Evolutionary conservation across 83 land plant genomes (phyloP).

Genomic region (Diphasiastrum complanatum): DNA sequence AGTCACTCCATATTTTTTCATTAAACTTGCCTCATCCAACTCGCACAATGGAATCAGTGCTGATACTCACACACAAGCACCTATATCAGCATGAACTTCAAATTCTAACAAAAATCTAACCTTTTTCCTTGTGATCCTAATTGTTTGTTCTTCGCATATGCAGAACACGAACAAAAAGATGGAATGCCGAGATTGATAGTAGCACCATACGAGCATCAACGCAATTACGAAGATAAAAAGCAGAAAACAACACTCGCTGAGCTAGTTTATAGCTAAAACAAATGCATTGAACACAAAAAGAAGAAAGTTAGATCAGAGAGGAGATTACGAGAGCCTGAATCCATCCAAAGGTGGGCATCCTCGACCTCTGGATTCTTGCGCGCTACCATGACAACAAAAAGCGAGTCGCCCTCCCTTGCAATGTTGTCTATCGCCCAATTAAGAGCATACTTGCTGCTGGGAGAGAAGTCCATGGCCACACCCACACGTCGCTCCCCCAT

Average conservation of each 20-base stretch:
- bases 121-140: no score
- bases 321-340: conserved; percentile 4
- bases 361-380: not conserved
- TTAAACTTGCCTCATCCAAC: conserved; percentile 25
- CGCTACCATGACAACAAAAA: not conserved
- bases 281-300: not conserved
- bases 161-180: no score
- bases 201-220: no score
- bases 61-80: no score
- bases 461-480: conserved; percentile 8
- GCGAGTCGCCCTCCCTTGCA: not conserved
- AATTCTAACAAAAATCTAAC: no score
- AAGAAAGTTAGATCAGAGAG: not conserved
- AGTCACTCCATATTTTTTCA: conserved; percentile 50
- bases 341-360: not conserved
- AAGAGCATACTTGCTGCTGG: conserved; percentile 6
- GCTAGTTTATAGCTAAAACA: no score
- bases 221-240: no score
- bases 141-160: no score
- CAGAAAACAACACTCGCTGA: no score
- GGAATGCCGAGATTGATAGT: not conserved
- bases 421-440: not conserved
- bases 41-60: conserved; percentile 51
- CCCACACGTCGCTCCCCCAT: conserved; percentile 1
- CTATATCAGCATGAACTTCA: no score